phyloP scores from a whole-genome alignment of 1,139 yeast genomes.

The Debaryomyces nepalensis region DNA sequence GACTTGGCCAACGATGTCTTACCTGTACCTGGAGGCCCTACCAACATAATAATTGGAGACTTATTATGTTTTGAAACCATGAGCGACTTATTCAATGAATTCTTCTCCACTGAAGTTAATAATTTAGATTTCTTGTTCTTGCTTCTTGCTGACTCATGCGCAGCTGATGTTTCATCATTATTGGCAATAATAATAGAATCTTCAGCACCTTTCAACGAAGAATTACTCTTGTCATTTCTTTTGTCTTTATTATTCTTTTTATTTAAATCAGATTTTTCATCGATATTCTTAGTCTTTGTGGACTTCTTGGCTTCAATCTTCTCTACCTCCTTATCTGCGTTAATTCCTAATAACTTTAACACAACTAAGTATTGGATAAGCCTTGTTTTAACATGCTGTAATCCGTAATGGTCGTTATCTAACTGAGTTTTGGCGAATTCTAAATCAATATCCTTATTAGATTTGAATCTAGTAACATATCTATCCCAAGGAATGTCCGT shows the following conservation, averaged over 20 bases:
- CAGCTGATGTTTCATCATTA: constrained; percentile 38
- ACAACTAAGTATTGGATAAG: constrained; percentile 83
- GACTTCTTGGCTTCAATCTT: constrained; percentile 19
- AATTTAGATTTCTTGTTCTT: constrained; percentile 29
- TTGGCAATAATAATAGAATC: constrained; percentile 41
- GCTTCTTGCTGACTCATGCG: constrained; percentile 33
- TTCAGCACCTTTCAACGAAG: constrained; percentile 4
- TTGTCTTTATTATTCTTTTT: background rate
- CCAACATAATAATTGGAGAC: constrained; percentile 78
- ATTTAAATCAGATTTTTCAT: constrained; percentile 8
- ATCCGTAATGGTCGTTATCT: constrained; percentile 84
- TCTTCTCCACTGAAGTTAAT: constrained; percentile 14
- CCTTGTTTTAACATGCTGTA: constrained; percentile 79
- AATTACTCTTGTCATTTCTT: constrained; percentile 6
- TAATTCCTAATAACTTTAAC: constrained; percentile 60
- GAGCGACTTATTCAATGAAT: constrained; percentile 25
- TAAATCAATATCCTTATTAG: constrained; percentile 56
- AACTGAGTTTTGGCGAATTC: constrained; percentile 60
- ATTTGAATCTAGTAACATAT: constrained; percentile 40
- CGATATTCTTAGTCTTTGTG: constrained; percentile 12
- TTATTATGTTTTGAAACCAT: constrained; percentile 45
- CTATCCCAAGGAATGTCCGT: constrained; percentile 69
- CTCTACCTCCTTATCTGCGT: constrained; percentile 37
- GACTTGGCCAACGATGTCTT: constrained; percentile 90
- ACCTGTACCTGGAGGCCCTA: constrained; percentile 97